Evolutionary conservation across 169 alveolate species (phyloP), one percentile per base, ranked within the genome.

Genomic region (Fabrea salina): DNA sequence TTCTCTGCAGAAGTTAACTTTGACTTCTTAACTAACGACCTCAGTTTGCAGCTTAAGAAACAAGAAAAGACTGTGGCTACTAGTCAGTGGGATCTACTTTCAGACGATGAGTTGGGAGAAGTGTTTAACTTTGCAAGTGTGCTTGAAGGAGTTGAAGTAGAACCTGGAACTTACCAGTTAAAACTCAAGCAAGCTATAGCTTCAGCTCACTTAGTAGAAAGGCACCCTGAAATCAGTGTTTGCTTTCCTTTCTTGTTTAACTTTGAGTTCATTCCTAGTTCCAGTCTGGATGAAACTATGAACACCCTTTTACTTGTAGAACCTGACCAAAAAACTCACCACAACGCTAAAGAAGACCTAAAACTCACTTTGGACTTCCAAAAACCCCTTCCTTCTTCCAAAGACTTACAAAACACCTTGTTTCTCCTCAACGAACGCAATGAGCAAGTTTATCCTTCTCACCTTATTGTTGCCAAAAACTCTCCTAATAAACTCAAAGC

Each of bases 1-100:
- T 5, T 70, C 2, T 19, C 35, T 16, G 35, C 49, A 4, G 66
- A 70, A 7, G 16, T 27, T 70, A 49, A 19, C 11, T 70, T 47
- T 50, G 79, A 70, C 35, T 70, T 70, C 32, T 33, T 70, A n/a
- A 70, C 79, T 5, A 70, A 70, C 49, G 79, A 70, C 32, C 19
- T 70, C 5, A 5, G 67, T 5, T 19, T 70, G 19, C 40, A 43
- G 6, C 16, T 70, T 5, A 13, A n/a, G 4, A 70, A 70, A 44
- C 67, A 70, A 43, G 67, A 50, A 4, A 5, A 11, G 1, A n/a
- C 22, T 6, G 32, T 70, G 1, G 32, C 37, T 5, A 44, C n/a
- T 22, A 27, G 54, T 5, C 25, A 2, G 25, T 70, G 79, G 68
- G 37, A 19, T 39, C 19, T 25, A 8, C 27, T 40, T 37, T 16